These are phyloP conservation scores for Mortierella hygrophila DNA, from an alignment of 192 early-diverging fungal genomes.

Conservation along the genomic window DNA sequence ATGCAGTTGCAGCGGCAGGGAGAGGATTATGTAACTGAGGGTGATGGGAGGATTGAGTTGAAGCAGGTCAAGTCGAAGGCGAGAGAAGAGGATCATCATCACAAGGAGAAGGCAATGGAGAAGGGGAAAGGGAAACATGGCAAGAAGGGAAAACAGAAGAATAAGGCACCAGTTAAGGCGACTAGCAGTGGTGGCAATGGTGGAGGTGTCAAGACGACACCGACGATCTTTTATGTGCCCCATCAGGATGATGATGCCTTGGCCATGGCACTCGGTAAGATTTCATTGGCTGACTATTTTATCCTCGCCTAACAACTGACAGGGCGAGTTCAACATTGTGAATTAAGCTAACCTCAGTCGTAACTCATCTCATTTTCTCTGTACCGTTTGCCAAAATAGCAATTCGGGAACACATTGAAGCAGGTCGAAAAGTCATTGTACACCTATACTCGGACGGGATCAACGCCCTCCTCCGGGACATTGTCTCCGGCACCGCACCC, in stretches of 20 bases:
- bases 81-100: background rate
- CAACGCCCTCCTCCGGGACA: slow-evolving; percentile 38
- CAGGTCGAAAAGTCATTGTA: slow-evolving; percentile 33
- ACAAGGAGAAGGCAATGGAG: background rate
- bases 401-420: slow-evolving; percentile 45
- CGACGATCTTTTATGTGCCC: slow-evolving; percentile 45
- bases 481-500: slow-evolving; percentile 28
- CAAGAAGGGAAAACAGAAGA: background rate
- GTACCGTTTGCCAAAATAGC: background rate
- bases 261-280: slow-evolving; percentile 48
- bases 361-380: background rate
- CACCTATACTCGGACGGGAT: slow-evolving; percentile 50
- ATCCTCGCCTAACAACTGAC: too few species aligned
- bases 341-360: background rate
- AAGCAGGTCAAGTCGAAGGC: background rate
- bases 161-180: background rate
- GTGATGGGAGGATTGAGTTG: background rate
- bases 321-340: too few species aligned
- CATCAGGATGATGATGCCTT: slow-evolving; percentile 51
- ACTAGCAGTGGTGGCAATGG: background rate
- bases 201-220: slow-evolving; percentile 16
- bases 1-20: background rate
- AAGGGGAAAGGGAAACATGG: background rate
- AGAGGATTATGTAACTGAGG: background rate
- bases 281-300: too few species aligned